These are phyloP conservation scores for Boletellus sp. DNA, from an alignment of 768 basidiomycete species.

Conservation along the genomic window DNA sequence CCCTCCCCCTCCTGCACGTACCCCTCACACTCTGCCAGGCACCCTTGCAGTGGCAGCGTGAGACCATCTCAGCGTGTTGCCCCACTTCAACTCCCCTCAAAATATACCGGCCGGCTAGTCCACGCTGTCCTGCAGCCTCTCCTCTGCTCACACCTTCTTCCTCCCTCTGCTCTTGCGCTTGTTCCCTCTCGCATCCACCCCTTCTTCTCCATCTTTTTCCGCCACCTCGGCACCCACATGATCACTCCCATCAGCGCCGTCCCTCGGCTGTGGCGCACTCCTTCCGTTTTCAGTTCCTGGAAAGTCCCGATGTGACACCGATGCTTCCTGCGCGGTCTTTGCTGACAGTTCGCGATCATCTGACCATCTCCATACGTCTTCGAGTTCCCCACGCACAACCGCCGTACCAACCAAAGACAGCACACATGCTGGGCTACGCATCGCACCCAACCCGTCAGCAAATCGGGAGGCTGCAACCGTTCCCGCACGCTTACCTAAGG, in stretches of 20 bases:
- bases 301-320: constrained; percentile 10
- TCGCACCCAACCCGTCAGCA: constrained; percentile 1
- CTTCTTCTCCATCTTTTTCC: constrained; percentile 16
- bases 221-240: constrained; percentile 3
- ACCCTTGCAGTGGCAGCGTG: constrained; percentile 10
- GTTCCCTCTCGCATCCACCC: constrained; percentile 7
- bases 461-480: neutral
- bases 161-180: constrained; percentile 21
- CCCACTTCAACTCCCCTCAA: too few relatives aligned
- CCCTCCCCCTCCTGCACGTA: neutral
- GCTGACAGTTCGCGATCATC: constrained; percentile 44
- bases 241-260: constrained; percentile 15
- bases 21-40: constrained; percentile 7
- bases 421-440: constrained; percentile 69
- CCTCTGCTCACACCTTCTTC: constrained; percentile 13
- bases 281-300: constrained; percentile 16
- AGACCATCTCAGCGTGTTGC: constrained; percentile 1
- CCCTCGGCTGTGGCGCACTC: constrained; percentile 12
- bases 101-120: too few relatives aligned
- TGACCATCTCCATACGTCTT: constrained; percentile 66
- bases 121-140: neutral
- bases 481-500: constrained; percentile 57
- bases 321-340: constrained; percentile 13
- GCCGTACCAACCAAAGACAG: constrained; percentile 62
- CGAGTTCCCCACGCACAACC: constrained; percentile 62